Evolutionary conservation across 352 stramenopile genomes (phyloP), one percentile per base, ranked within the genome.

Genomic region (Pythium folliculosum): DNA sequence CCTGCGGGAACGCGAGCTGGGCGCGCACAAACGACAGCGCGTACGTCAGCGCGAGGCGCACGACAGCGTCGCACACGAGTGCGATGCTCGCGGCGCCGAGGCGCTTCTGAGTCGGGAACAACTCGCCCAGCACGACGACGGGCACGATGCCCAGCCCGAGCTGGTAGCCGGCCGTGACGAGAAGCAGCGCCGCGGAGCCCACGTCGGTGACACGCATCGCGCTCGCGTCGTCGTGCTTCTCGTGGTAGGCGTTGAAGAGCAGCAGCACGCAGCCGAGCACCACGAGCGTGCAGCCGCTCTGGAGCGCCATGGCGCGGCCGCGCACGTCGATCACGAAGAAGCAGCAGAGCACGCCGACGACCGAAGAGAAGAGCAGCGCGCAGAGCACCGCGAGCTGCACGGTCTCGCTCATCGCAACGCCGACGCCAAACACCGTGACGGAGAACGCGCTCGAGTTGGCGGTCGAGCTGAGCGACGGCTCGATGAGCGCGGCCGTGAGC

Each of bases 291-390:
- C 81, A 87, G 5, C 86, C 86, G 27, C 76, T 79, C 27, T 86
- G 82, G 9, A 92, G 56, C 25, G 82, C 65, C 38, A 77, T 51
- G 30, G 77, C 73, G 16, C 86, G 73, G 21, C 86, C 86, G 51
- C 78, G 77, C 3, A 75, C 74, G 70, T 94, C 86, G n/a, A 94
- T 78, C 21, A 92, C 66, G 63, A 88, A 77, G 44, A 83, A 84
- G 59, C 81, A 90, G 2, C 69, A 69, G 16, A 82, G 37, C 0
- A 87, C 60, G 19, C 86, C 86, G 40, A 89, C 61, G 16, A 70
- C 57, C 16, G 73, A 77, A 12, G 86, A 78, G 19, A 86, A 65
- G 32, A 77, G 78, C 19, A 88, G 56, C 48, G 69, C 71, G 23
- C 70, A 61, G 13, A 77, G 78, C 30, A 86, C 71, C 13, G 62